Conservation (phyloP, 1,139 yeast genomes). For the Citeromyces hawaiiensis region DNA sequence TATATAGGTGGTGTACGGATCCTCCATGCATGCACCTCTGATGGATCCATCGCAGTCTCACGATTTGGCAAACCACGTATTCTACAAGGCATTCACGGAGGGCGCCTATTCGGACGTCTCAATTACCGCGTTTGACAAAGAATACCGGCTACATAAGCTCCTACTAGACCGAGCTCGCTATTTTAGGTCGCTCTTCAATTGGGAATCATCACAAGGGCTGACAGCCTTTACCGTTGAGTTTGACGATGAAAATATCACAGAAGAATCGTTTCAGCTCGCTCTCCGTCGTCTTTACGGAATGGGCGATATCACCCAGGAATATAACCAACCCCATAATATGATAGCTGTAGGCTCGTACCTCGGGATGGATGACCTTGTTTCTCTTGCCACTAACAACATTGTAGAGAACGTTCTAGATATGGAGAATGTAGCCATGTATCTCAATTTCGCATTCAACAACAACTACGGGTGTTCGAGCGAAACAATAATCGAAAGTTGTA, state of each 20-base stretch:
- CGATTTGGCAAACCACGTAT: slow-evolving; percentile 16
- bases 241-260: slow-evolving; percentile 25
- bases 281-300: slow-evolving; percentile 30
- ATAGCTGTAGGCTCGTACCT: slow-evolving; percentile 36
- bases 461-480: slow-evolving; percentile 31
- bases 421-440: slow-evolving; percentile 20
- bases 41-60: slow-evolving; percentile 1
- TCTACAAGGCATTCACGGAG: slow-evolving; percentile 22
- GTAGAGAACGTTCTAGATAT: slow-evolving; percentile 18
- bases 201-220: slow-evolving; percentile 15
- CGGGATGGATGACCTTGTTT: slow-evolving; percentile 28
- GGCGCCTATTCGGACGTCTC: slow-evolving; percentile 36
- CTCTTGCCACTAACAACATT: slow-evolving; percentile 24
- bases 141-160: slow-evolving; percentile 28
- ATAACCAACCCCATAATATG: slow-evolving; percentile 20
- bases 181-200: slow-evolving; percentile 29
- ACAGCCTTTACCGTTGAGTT: slow-evolving; percentile 18
- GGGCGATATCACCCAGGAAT: slow-evolving; percentile 17
- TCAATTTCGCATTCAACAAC: slow-evolving; percentile 25
- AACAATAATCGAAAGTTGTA: slow-evolving; percentile 27
- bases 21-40: not conserved
- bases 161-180: slow-evolving; percentile 31
- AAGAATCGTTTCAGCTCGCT: slow-evolving; percentile 30
- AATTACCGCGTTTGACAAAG: slow-evolving; percentile 26
- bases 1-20: too few relatives aligned